Evolutionary conservation across 257 asterid genomes (phyloP), one percentile per base, ranked within the genome.

Genomic region (Plantago ovata): DNA sequence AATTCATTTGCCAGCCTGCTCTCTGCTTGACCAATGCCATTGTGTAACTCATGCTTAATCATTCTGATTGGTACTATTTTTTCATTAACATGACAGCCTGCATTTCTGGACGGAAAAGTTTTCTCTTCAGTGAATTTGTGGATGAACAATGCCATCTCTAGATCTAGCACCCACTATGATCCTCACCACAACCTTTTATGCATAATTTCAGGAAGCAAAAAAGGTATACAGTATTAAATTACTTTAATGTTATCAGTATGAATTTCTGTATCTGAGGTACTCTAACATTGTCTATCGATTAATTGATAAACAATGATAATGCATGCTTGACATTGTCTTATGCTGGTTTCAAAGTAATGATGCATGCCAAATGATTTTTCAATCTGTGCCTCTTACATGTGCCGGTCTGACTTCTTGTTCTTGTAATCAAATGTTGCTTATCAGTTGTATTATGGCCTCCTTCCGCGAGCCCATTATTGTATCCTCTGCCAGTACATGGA

Each of bases 371-470:
- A 58, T 20, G 10, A 53, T 45, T 45, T 38, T 49, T 16, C 32
- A 12, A 40, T 22, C 19, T 42, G n/a, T 9, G 38, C 52, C 47
- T 62, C 57, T 50, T 42, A 22, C 53, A 49, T 65, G 49, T 47
- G 54, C 56, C 38, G 48, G 57, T 55, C 45, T 54, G 68, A 61
- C 53, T 45, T 21, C 52, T 53, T 61, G 36, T n/a, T n/a, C n/a
- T n/a, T 47, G 51, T 44, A 43, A 48, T 36, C 8, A 46, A 49
- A 14, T 39, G 47, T 33, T 60, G 65, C 49, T 61, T 69, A 32
- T 41, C 90, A 88, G 98, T 93, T 78, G 68, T 72, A 75, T 71
- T 89, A 54, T 93, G 98, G 97, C 98, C 97, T 49, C 98, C 98
- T 68, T 86, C 95, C 50, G 85, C 95, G 51, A 75, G 79, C 62